phyloP scores from a whole-genome alignment of 2,329 filamentous ascomycete genomes.

The Aspergillus felis region DNA sequence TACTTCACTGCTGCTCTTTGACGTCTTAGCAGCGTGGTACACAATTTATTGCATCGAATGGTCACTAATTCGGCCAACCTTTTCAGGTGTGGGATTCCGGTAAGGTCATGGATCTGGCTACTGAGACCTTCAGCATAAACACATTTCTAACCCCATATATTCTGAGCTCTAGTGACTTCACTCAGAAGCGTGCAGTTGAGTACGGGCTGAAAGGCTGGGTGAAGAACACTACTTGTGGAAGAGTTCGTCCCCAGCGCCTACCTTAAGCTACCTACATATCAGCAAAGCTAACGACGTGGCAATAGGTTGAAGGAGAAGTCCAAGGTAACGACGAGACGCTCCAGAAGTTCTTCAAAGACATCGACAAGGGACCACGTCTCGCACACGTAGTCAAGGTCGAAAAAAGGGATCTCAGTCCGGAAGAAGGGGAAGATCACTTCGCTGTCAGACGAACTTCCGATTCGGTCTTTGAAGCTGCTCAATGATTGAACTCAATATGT shows the following conservation, averaged over 20 bases:
- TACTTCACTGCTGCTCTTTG: not conserved
- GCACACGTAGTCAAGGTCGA: constrained; percentile 73
- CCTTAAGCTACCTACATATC: not conserved
- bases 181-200: constrained; percentile 40
- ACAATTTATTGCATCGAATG: not conserved
- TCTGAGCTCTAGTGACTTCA: constrained; percentile 34
- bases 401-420: constrained; percentile 60
- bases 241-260: constrained; percentile 26
- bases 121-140: constrained; percentile 4
- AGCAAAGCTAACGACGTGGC: not conserved
- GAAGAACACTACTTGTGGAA: constrained; percentile 45
- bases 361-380: constrained; percentile 69
- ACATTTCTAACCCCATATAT: not conserved
- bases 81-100: constrained; percentile 32
- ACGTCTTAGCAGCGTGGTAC: not conserved
- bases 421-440: constrained; percentile 67
- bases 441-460: constrained; percentile 41
- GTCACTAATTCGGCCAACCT: constrained; percentile 1
- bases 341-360: constrained; percentile 66
- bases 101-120: constrained; percentile 11
- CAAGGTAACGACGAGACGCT: constrained; percentile 68
- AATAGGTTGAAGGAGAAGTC: constrained; percentile 81
- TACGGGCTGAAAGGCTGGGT: constrained; percentile 48
- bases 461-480: constrained; percentile 19
- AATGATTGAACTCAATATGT: not conserved